Percentiles rank a stretch among this genome's conserved stretches.
Conservation (phyloP, 2,329 filamentous ascomycete genomes). For the Sordariomycetes sp. region DNA sequence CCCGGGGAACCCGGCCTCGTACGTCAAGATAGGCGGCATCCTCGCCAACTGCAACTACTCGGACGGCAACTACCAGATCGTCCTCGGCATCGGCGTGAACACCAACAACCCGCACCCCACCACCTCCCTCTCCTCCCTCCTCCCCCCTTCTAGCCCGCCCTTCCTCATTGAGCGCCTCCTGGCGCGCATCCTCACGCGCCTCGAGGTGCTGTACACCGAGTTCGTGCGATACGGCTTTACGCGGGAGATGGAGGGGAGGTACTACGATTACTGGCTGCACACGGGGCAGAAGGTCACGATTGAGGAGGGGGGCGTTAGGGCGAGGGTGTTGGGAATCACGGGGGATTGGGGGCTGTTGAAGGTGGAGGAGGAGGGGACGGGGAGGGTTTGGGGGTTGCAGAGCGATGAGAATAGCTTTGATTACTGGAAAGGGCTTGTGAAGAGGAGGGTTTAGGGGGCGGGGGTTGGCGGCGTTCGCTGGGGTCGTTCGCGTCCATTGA, state of each 20-base stretch:
- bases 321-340: constrained; percentile 77
- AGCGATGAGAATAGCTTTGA: constrained; percentile 98
- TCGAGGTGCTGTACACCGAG: constrained; percentile 65
- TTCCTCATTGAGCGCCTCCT: constrained; percentile 72
- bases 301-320: constrained; percentile 68
- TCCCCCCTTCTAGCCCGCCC: constrained; percentile 41
- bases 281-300: constrained; percentile 61
- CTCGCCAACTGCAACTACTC: constrained; percentile 81
- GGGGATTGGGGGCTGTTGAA: constrained; percentile 81
- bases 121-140: constrained; percentile 70
- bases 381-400: constrained; percentile 73
- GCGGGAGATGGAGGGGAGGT: constrained; percentile 58
- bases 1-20: constrained; percentile 35
- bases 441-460: constrained; percentile 53
- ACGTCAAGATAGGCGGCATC: constrained; percentile 89
- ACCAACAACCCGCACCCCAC: constrained; percentile 76
- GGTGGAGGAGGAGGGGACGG: constrained; percentile 72
- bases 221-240: constrained; percentile 74
- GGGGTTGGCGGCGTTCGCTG: not conserved
- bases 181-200: constrained; percentile 64
- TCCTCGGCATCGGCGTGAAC: constrained; percentile 82
- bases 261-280: constrained; percentile 83
- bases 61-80: constrained; percentile 67
- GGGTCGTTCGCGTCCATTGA: no score
- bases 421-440: constrained; percentile 83